Conservation (phyloP, 306 rosid species). For the Cicer arietinum region DNA sequence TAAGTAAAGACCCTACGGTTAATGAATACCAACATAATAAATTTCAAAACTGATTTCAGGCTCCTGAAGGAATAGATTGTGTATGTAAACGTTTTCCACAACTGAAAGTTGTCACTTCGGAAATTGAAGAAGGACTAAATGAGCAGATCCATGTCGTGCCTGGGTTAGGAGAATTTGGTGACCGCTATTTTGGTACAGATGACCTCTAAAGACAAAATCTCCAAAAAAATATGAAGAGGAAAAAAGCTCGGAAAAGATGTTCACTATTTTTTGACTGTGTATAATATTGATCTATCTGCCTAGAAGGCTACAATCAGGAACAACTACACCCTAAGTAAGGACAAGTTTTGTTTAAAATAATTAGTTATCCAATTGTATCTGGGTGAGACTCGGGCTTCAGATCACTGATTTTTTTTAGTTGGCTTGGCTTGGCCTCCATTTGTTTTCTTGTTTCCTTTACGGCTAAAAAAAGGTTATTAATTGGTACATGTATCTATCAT, state of each 20-base stretch:
- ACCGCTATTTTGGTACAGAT: slow-evolving; percentile 91
- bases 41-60: slow-evolving; percentile 53
- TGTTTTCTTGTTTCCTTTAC: neutral
- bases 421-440: neutral
- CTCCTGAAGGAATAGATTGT: slow-evolving; percentile 87
- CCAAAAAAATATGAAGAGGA: neutral
- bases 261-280: slow-evolving; percentile 10
- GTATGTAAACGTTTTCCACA: slow-evolving; percentile 77
- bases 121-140: slow-evolving; percentile 75
- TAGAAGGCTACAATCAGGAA: neutral
- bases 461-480: neutral
- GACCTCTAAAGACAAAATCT: slow-evolving; percentile 34
- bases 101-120: slow-evolving; percentile 83
- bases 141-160: slow-evolving; percentile 79
- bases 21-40: slow-evolving; percentile 4
- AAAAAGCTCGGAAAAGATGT: neutral
- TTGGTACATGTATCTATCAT: neutral
- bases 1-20: neutral
- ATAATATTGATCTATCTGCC: neutral
- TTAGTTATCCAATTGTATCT: neutral
- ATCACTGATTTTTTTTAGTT: neutral
- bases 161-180: slow-evolving; percentile 90
- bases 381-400: neutral
- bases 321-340: slow-evolving; percentile 6
- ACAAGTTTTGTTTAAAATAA: neutral